Percentiles rank a stretch among this genome's conserved stretches.
Conservation (phyloP, 306 rosid genomes). For the Vicia faba region DNA sequence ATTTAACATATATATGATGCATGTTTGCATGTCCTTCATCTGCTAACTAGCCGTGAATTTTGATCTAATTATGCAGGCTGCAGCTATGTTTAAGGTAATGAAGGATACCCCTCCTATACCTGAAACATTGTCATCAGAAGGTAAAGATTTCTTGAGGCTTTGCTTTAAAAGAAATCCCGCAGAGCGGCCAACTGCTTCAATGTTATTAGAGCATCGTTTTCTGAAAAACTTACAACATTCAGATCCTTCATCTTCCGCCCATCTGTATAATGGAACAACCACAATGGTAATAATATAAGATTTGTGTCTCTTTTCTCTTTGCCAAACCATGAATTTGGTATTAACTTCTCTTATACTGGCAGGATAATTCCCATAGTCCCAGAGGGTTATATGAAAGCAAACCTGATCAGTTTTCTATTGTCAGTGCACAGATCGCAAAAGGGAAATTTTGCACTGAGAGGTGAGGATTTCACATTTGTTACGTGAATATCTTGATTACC, state of each 20-base stretch:
- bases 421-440: conserved; percentile 35
- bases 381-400: conserved; percentile 49
- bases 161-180: conserved; percentile 97
- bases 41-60: conserved; percentile 35
- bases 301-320: conserved; percentile 7
- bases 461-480: conserved; percentile 40
- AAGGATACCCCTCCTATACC: conserved; percentile 85
- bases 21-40: conserved; percentile 21
- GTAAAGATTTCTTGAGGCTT: conserved; percentile 78
- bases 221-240: conserved; percentile 54
- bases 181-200: conserved; percentile 71
- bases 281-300: conserved; percentile 51
- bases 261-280: conserved; percentile 41
- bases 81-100: conserved; percentile 96
- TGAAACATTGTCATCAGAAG: conserved; percentile 75
- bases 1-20: conserved; percentile 12
- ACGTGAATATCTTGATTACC: not conserved
- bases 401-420: conserved; percentile 47
- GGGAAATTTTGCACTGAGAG: conserved; percentile 53
- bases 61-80: conserved; percentile 66
- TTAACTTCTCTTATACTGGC: conserved; percentile 36
- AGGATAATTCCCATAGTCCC: conserved; percentile 66
- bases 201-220: conserved; percentile 80
- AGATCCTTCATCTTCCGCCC: conserved; percentile 51
- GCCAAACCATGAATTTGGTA: conserved; percentile 17